phyloP scores from a whole-genome alignment of 2,329 filamentous ascomycete genomes.

The Cercospora nicotianae region DNA sequence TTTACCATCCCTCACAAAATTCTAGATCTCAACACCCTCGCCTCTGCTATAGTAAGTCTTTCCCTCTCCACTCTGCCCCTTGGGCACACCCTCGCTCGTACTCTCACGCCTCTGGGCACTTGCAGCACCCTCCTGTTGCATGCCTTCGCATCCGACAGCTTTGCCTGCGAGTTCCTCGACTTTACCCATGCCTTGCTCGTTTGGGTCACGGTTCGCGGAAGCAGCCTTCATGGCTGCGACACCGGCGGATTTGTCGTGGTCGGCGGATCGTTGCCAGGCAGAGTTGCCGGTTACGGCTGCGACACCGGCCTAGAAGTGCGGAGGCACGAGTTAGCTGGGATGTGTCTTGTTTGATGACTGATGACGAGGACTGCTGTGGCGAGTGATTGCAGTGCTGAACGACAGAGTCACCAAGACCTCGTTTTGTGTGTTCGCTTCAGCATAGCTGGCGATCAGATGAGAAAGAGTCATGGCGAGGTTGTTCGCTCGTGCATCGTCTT shows the following conservation, averaged over 20 bases:
- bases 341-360: not conserved
- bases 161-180: constrained; percentile 65
- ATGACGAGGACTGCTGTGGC: not conserved
- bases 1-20: not conserved
- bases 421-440: not conserved
- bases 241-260: constrained; percentile 63
- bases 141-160: constrained; percentile 66
- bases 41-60: constrained; percentile 11
- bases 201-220: constrained; percentile 56
- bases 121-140: constrained; percentile 62
- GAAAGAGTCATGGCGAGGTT: not conserved
- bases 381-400: not conserved
- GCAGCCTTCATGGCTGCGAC: constrained; percentile 64
- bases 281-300: constrained; percentile 63
- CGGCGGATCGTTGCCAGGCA: constrained; percentile 64
- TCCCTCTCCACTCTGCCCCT: constrained; percentile 10
- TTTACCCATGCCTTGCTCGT: constrained; percentile 59
- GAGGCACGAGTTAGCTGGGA: constrained; percentile 3
- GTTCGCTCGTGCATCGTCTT: not conserved
- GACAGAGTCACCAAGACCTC: not conserved
- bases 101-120: constrained; percentile 39
- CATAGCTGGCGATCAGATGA: not conserved
- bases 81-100: constrained; percentile 4
- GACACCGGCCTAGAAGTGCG: constrained; percentile 52
- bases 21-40: constrained; percentile 11